Conservation (phyloP, 768 basidiomycete species). For the Hortiboletus campestris region DNA sequence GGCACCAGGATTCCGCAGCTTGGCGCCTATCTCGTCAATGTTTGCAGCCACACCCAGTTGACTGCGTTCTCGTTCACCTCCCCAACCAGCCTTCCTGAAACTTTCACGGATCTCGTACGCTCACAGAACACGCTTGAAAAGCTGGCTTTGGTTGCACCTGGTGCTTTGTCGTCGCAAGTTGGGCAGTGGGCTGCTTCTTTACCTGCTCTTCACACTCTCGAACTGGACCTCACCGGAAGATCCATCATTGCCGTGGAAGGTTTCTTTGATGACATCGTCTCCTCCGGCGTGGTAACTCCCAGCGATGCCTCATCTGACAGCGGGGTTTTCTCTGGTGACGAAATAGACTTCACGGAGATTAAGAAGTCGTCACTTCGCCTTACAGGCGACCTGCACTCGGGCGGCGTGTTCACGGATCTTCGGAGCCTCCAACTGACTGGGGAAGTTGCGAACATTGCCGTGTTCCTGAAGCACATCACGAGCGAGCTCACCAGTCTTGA, state of each 20-base stretch:
- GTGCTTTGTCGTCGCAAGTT: conserved; percentile 66
- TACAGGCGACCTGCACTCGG: conserved; percentile 56
- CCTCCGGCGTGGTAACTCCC: conserved; percentile 71
- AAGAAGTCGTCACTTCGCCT: conserved; percentile 67
- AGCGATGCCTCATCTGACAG: conserved; percentile 71
- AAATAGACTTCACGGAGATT: conserved; percentile 72
- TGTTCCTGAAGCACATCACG: conserved; percentile 68
- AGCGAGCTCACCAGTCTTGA: conserved; percentile 67
- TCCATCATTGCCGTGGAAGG: conserved; percentile 71
- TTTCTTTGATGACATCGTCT: conserved; percentile 70
- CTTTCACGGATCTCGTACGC: conserved; percentile 63
- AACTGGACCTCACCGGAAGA: conserved; percentile 70
- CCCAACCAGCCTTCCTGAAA: conserved; percentile 66
- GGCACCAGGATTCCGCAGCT: conserved; percentile 57
- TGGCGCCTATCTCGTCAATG: conserved; percentile 58
- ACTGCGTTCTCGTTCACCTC: conserved; percentile 69
- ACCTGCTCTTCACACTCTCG: conserved; percentile 58
- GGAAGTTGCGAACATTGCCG: conserved; percentile 64
- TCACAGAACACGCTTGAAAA: conserved; percentile 60
- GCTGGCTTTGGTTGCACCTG: conserved; percentile 67
- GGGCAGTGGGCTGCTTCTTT: conserved; percentile 72
- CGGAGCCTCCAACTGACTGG: conserved; percentile 66
- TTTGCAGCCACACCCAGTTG: conserved; percentile 62
- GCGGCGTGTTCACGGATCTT: conserved; percentile 56
- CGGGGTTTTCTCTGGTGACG: conserved; percentile 75